Evolutionary conservation across 345 rosid genomes (phyloP).

Genomic region (Eutrema heterophyllum): DNA sequence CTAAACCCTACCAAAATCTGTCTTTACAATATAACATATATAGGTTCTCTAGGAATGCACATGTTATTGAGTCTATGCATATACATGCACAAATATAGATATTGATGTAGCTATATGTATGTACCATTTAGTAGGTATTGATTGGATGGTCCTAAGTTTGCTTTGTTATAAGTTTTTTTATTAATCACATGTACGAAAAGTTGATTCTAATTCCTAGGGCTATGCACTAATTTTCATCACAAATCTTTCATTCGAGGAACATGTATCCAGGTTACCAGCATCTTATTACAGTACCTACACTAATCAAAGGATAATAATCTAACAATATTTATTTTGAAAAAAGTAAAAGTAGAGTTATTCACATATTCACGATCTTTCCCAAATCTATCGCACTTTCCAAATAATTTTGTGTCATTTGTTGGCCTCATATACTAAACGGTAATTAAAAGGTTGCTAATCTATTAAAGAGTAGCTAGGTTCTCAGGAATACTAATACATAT

Average conservation of each 20-base stretch:
- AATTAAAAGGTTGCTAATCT: neutral
- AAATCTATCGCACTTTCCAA: conserved; percentile 1
- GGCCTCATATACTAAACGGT: conserved; percentile 3
- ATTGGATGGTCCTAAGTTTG: conserved; percentile 16
- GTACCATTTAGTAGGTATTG: neutral
- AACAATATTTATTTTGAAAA: conserved; percentile 3
- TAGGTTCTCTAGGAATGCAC: neutral
- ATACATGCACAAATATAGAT: neutral
- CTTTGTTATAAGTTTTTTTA: neutral
- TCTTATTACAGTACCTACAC: conserved; percentile 16
- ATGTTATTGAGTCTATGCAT: neutral
- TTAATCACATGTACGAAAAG: conserved; percentile 19
- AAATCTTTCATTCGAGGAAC: conserved; percentile 21
- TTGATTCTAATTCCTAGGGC: conserved; percentile 11
- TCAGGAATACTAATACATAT: neutral
- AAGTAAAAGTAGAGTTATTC: neutral
- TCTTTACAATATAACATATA: neutral
- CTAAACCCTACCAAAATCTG: conserved; percentile 8
- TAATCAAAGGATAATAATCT: conserved; percentile 7
- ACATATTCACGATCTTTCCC: conserved; percentile 8
- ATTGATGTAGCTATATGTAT: conserved; percentile 5
- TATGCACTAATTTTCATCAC: conserved; percentile 13
- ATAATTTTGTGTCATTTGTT: neutral
- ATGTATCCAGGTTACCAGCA: conserved; percentile 28
- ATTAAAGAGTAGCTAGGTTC: neutral